Conservation (phyloP, 2,329 filamentous ascomycete species). For the Zopfia rhizophila region DNA sequence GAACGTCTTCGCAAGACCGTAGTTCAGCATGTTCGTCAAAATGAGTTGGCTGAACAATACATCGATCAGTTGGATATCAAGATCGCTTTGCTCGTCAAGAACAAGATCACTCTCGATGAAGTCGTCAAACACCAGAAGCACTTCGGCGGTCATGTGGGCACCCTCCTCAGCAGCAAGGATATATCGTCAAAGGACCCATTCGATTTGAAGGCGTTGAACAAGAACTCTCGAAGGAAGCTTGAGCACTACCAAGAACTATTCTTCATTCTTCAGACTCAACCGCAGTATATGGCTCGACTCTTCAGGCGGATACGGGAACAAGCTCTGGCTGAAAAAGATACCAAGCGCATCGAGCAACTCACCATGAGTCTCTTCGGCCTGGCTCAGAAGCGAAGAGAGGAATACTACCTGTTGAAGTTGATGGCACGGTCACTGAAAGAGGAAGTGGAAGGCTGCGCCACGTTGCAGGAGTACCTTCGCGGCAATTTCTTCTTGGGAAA, state of each 20-base stretch:
- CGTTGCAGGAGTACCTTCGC: constrained; percentile 84
- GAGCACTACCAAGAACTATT: constrained; percentile 98
- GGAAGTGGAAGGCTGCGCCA: constrained; percentile 78
- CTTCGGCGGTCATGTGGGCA: constrained; percentile 88
- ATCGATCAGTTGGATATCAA: constrained; percentile 99
- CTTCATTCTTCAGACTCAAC: constrained; percentile 95
- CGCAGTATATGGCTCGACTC: constrained; percentile 89
- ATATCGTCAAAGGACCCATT: constrained; percentile 92
- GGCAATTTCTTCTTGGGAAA: constrained; percentile 95
- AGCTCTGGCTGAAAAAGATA: constrained; percentile 88
- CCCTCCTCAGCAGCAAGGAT: constrained; percentile 85
- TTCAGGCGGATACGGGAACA: constrained; percentile 87
- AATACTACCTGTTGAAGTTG: constrained; percentile 94
- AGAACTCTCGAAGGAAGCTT: constrained; percentile 92
- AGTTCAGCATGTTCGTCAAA: constrained; percentile 95
- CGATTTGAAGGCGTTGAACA: constrained; percentile 96
- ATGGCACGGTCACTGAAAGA: constrained; percentile 84
- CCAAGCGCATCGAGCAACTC: constrained; percentile 89
- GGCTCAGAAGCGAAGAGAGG: constrained; percentile 94
- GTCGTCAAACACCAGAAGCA: constrained; percentile 97
- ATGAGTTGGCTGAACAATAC: constrained; percentile 96
- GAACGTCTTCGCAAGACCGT: constrained; percentile 95
- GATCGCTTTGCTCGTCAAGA: constrained; percentile 97
- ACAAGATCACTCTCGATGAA: constrained; percentile 98
- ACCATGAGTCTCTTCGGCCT: constrained; percentile 98